Evolutionary conservation across 148 eudicot species (phyloP), one percentile per base, ranked within the genome.

Genomic region (Heliosperma pusillum): DNA sequence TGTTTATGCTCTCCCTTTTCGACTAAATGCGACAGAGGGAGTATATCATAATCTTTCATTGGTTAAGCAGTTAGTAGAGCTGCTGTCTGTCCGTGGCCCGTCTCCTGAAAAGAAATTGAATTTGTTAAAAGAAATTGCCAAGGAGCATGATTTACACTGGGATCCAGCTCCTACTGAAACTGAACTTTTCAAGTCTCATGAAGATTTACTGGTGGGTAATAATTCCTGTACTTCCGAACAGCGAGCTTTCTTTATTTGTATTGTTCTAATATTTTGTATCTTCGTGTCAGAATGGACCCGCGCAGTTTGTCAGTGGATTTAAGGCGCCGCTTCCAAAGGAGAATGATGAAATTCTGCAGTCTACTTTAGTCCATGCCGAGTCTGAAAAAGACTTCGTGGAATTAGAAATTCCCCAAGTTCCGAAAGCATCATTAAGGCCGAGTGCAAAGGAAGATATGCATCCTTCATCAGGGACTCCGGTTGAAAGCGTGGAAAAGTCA

Each of bases 81-180:
- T 90, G 80, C 77, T 96, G 33, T 96, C 99, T 58, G 85, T 96
- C 64, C 97, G 97, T 84, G 97, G 97, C 53, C 99, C 99, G 71
- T 79, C 90, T 45, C 85, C 97, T 63, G 99, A 90, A 78, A 90
- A 87, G 82, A 96, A 96, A 77, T 62, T 96, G 78, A 92, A 87
- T 82, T 85, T 96, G 76, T 80, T 96, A 58, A 96, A 89, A 76
- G 99, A 92, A 77, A 96, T 96, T 79, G 99, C 99, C 30, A 95
- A 89, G 82, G 97, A 96, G 85, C 91, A 96, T 57, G 87, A 88
- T 74, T 60, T 96, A 72, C 93, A 96, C 55, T 96, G 99, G 99
- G 97, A 96, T 88, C 87, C 99, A 58, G 77, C 87, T 80, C 94
- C 93, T 26, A 87, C 97, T 68, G 99, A 92, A 83, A 85, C 81